Base-by-base conservation (phyloP, 345 rosid genomes). In the Triadica sebifera region DNA sequence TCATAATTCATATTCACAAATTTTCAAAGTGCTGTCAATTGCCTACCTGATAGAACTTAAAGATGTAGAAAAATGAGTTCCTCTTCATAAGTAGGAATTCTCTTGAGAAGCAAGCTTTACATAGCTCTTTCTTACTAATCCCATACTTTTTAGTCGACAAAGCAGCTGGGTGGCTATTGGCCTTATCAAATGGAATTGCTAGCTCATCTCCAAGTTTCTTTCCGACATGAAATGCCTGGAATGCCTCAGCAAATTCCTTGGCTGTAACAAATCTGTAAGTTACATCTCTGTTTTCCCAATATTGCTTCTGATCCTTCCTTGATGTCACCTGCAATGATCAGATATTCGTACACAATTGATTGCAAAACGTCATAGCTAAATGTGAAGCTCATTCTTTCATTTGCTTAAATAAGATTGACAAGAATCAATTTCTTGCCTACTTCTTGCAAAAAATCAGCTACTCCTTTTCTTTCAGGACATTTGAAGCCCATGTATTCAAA, bases 381-480 rank as follows among this genome's bases (percentile, higher is more conserved):
- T 69, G 70, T 46, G 25, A 72, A 20, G 46, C 25, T n/a, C 43
- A 67, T 29, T 47, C 51, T 47, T 47, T 47, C 51, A 47, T 8
- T 47, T 51, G 0, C 55, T 1, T 62, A 72, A 71, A 20, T 37
- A 49, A 20, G 58, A 55, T 3, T 2, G 10, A 56, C 19, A 11
- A 56, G 1, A n/a, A 7, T 9, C 29, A n/a, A 19, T 56, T 56
- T 6, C 60, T 2, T 8, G 66, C 80, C 6, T 78, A 85, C 89
- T 75, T 92, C 95, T 79, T 92, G 95, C 70, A 92, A 78, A 72
- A 92, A 92, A 62, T 92, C 93, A 38, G 91, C 92, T 17, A 86
- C 75, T 12, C 91, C 95, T 82, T 90, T 92, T 46, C 95, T 77
- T 43, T 74, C 78, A 0, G 96, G 92, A 78, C 97, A 92, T 53